Percentiles rank a stretch among this genome's conserved stretches.
Conservation (phyloP, 257 asterid species). For the Schizonepeta tenuifolia region DNA sequence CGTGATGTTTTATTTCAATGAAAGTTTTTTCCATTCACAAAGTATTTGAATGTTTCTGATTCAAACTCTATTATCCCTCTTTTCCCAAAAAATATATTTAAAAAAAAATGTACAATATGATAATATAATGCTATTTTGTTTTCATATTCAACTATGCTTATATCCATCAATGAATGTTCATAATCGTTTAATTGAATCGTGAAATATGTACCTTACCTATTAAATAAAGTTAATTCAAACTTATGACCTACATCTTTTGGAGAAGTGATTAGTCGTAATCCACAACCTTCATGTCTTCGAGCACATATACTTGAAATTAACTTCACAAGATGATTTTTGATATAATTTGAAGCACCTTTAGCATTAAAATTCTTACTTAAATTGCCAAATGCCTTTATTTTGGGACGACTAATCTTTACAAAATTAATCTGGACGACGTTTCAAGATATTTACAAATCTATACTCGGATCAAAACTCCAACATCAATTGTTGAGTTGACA, state of each 20-base stretch:
- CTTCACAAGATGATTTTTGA: background rate
- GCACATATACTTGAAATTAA: background rate
- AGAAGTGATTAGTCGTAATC: background rate
- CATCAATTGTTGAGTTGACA: no score
- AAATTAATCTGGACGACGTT: no score
- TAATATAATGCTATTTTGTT: background rate
- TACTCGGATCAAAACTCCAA: no score
- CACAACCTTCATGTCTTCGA: background rate
- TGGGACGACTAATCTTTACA: background rate
- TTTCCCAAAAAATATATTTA: no score
- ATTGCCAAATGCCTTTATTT: background rate
- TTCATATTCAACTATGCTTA: background rate
- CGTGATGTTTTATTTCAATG: no score
- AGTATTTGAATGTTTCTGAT: no score
- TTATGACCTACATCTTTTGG: background rate
- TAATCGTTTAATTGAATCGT: background rate
- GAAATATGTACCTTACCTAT: background rate
- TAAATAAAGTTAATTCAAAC: background rate
- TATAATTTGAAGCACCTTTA: background rate
- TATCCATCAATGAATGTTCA: background rate
- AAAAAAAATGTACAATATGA: no score
- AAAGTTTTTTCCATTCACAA: no score
- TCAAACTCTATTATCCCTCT: no score
- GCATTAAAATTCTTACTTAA: background rate
- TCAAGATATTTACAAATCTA: no score